Percentiles rank a stretch among this genome's conserved stretches.
Conservation (phyloP, 306 rosid genomes). For the Casuarina cunninghamiana region DNA sequence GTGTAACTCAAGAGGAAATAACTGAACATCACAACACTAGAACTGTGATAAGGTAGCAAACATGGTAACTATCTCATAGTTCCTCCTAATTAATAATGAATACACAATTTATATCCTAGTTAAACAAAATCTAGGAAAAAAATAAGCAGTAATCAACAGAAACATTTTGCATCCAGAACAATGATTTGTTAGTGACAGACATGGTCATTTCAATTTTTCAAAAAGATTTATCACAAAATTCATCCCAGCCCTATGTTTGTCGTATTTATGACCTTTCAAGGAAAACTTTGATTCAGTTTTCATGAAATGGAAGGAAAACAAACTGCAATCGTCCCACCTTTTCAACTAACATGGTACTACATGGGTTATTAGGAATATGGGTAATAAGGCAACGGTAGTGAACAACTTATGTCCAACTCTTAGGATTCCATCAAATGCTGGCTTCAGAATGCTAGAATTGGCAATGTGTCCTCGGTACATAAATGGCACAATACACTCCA, state of each 20-base stretch:
- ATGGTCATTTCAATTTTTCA: neutral
- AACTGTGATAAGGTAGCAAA: neutral
- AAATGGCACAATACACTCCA: conserved; percentile 47
- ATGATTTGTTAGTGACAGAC: neutral
- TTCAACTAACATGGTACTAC: neutral
- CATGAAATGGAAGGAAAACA: conserved; percentile 11
- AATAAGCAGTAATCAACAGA: neutral
- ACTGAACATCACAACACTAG: neutral
- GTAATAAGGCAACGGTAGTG: conserved; percentile 7
- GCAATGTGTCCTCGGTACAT: conserved; percentile 43
- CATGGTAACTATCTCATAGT: neutral
- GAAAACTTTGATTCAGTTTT: neutral
- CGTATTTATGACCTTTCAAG: conserved; percentile 6
- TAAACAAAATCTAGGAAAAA: neutral
- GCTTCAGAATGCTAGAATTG: conserved; percentile 13
- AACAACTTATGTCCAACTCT: conserved; percentile 2
- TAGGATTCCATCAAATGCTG: conserved; percentile 5
- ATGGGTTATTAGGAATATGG: conserved; percentile 21
- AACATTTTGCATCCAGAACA: neutral
- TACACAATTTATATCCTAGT: neutral
- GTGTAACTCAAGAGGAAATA: neutral
- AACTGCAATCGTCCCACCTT: neutral
- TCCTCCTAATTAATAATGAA: neutral
- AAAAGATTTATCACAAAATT: neutral
- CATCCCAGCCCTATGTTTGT: conserved; percentile 2